These are phyloP conservation scores for Pichia norvegensis DNA, from an alignment of 1,139 yeast species.

Conservation along the genomic window DNA sequence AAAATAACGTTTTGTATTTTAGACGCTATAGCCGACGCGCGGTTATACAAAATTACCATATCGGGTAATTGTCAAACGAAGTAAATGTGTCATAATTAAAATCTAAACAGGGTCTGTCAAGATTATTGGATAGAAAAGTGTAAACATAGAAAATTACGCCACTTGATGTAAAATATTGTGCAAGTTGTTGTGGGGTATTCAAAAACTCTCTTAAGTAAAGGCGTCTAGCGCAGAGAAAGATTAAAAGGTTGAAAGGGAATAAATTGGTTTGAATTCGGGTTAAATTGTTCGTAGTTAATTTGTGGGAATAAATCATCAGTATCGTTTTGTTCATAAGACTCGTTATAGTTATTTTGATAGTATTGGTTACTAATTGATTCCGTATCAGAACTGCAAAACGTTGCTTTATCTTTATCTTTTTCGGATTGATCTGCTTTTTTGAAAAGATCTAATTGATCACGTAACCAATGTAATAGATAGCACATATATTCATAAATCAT, in stretches of 20 bases:
- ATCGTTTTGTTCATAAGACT: neutral
- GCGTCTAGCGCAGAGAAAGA: neutral
- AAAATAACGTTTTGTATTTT: too few species aligned
- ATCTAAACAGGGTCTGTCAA: neutral
- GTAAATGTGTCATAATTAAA: neutral
- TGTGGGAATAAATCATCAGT: constrained; percentile 5
- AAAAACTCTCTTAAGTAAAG: neutral
- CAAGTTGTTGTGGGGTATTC: neutral
- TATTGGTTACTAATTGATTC: too few species aligned
- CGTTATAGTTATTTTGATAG: neutral
- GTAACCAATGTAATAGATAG: neutral
- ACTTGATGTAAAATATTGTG: too few species aligned
- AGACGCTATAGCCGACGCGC: neutral
- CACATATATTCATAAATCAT: neutral
- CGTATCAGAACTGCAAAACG: neutral
- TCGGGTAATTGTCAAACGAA: neutral
- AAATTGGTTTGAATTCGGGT: constrained; percentile 6
- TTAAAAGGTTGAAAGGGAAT: constrained; percentile 9
- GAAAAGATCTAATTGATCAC: neutral
- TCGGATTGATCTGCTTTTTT: neutral
- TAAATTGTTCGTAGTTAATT: constrained; percentile 13
- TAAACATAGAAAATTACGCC: neutral
- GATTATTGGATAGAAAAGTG: neutral
- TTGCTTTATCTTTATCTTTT: neutral
- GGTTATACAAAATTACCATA: neutral